A percentile compares a stretch with the other conserved stretches of the same genome.
These are phyloP conservation scores for Kurtzmaniella quercitrusa DNA, from an alignment of 1,139 yeast species.

Conservation along the genomic window DNA sequence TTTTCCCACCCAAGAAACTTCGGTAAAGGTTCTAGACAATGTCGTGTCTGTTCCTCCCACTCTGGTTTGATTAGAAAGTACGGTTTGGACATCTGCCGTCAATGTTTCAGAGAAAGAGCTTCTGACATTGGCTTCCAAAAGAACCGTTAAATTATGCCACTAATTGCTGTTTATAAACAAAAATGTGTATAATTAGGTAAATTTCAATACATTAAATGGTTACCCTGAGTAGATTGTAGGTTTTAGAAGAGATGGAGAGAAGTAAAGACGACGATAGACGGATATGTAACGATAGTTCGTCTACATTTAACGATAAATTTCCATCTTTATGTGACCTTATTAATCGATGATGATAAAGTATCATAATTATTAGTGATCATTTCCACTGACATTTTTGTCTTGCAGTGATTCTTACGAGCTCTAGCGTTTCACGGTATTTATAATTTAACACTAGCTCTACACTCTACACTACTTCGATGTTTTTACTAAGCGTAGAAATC, in stretches of 20 bases:
- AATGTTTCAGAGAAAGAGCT: slow-evolving; percentile 99
- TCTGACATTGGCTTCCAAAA: slow-evolving; percentile 98
- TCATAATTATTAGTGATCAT: no score
- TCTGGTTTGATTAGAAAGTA: slow-evolving; percentile 99
- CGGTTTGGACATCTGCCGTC: slow-evolving; percentile 99
- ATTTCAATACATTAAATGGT: neutral
- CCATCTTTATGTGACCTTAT: no score
- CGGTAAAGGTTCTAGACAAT: slow-evolving; percentile 99
- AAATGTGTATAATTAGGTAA: slow-evolving; percentile 5
- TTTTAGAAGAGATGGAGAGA: neutral
- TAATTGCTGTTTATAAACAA: slow-evolving; percentile 2
- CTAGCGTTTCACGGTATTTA: no score
- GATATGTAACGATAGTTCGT: no score
- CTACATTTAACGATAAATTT: no score
- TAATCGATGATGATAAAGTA: no score
- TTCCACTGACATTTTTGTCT: no score
- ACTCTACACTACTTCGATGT: no score
- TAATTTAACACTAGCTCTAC: no score
- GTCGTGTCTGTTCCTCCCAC: slow-evolving; percentile 99
- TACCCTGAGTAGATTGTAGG: neutral
- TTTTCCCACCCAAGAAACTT: slow-evolving; percentile 99
- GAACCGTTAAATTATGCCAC: slow-evolving; percentile 67
- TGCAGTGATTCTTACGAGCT: no score
- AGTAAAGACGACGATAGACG: no score
- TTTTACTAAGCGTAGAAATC: neutral